A percentile compares a stretch with the other conserved stretches of the same genome.
These are phyloP conservation scores for Amanita inopinata DNA, from an alignment of 768 basidiomycete species.

Conservation along the genomic window DNA sequence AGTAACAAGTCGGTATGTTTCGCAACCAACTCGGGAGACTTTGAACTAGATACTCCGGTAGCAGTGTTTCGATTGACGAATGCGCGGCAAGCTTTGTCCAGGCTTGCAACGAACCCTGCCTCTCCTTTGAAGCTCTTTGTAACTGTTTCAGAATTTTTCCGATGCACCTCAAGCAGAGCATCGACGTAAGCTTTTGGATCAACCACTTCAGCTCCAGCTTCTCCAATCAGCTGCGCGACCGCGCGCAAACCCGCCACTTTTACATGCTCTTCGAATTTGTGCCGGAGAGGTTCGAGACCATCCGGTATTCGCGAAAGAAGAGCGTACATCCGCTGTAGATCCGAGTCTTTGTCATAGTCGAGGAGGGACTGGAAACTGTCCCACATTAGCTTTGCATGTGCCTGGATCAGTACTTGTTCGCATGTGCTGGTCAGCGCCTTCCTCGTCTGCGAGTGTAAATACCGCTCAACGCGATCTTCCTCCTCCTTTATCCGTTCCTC, in stretches of 20 bases:
- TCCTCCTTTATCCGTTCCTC: slow-evolving; percentile 91
- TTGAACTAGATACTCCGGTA: slow-evolving; percentile 76
- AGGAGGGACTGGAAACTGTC: slow-evolving; percentile 85
- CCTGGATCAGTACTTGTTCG: slow-evolving; percentile 86
- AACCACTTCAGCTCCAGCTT: slow-evolving; percentile 45
- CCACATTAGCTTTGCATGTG: slow-evolving; percentile 79
- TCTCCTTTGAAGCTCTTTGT: slow-evolving; percentile 85
- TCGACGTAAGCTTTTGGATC: slow-evolving; percentile 96
- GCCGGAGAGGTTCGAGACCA: slow-evolving; percentile 83
- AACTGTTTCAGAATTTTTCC: slow-evolving; percentile 86
- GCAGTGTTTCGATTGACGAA: slow-evolving; percentile 92
- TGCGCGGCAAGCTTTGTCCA: slow-evolving; percentile 92
- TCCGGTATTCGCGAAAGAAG: slow-evolving; percentile 85
- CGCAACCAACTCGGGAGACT: slow-evolving; percentile 87
- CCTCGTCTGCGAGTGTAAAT: slow-evolving; percentile 82
- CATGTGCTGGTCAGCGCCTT: slow-evolving; percentile 75
- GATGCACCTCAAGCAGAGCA: slow-evolving; percentile 82
- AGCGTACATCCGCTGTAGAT: slow-evolving; percentile 90
- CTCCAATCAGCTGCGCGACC: slow-evolving; percentile 65
- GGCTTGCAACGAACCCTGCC: slow-evolving; percentile 84
- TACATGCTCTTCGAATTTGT: slow-evolving; percentile 92
- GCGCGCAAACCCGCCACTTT: slow-evolving; percentile 81
- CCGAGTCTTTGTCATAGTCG: slow-evolving; percentile 91
- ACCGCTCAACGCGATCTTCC: slow-evolving; percentile 90
- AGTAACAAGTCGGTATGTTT: slow-evolving; percentile 86